Percentiles rank a stretch among this genome's conserved stretches.
Conservation (phyloP, 2,329 filamentous ascomycete genomes). For the Pseudocercospora fuligena region DNA sequence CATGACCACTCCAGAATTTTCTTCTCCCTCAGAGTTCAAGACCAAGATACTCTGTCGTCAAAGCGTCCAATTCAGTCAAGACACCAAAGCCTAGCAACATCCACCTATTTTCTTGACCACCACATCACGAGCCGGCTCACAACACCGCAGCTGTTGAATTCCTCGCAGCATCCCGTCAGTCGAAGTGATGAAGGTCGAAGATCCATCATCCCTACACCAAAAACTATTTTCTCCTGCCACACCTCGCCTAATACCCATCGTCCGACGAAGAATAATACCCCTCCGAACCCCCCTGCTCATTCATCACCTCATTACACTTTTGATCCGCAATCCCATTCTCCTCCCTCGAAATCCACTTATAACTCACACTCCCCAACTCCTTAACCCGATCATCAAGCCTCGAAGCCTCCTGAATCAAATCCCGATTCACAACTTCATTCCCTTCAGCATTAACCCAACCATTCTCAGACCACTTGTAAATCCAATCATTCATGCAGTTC, state of each 20-base stretch:
- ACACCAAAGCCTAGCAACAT: not conserved
- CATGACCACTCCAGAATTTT: not conserved
- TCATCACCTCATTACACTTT: not conserved
- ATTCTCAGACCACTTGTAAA: conserved; percentile 18
- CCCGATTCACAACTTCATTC: conserved; percentile 12
- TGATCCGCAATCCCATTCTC: conserved; percentile 15
- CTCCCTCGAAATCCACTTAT: conserved; percentile 15
- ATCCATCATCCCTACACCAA: not conserved
- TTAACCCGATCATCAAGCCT: conserved; percentile 4
- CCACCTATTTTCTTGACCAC: too few species aligned
- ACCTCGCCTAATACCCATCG: not conserved
- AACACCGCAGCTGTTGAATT: not conserved
- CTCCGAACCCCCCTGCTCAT: not conserved
- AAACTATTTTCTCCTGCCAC: not conserved
- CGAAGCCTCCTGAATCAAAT: conserved; percentile 16
- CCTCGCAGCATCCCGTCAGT: not conserved
- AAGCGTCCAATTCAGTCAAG: not conserved
- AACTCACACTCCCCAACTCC: conserved; percentile 16
- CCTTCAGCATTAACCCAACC: conserved; percentile 18
- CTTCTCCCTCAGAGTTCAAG: not conserved
- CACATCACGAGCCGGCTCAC: not conserved
- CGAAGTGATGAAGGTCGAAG: not conserved
- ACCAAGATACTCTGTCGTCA: not conserved
- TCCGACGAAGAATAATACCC: not conserved
- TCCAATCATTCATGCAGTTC: conserved; percentile 20